Evolutionary conservation across 352 stramenopile species (phyloP), one percentile per base, ranked within the genome.

Genomic region (Globisporangium cederbergense): DNA sequence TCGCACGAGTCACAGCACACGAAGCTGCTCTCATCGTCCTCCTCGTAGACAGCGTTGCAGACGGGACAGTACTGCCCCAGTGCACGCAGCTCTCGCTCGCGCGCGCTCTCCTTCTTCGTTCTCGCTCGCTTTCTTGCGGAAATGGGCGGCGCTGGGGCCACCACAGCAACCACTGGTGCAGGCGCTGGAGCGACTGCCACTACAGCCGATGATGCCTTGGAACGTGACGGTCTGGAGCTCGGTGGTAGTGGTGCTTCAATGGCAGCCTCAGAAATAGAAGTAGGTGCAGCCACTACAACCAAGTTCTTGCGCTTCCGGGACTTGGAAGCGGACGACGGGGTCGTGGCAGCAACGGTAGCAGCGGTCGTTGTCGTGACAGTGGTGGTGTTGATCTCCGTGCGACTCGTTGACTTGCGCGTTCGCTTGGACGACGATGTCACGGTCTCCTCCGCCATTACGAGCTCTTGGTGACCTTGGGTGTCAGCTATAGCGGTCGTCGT

Each of bases 1-100:
- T 96, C 87, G 56, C 87, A 96, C 54, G 85, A 90, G 66, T 96
- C 87, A 71, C 87, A 96, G 77, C 87, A 96, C 25, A 96, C 83
- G 64, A 96, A 96, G 40, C 77, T 88, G 64, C 76, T 91, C 53
- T 78, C 76, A 64, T 96, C 87, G 71, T 96, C 85, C 46, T 94
- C 85, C 65, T 96, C 87, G 71, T 96, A 96, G 13, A 79, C 76
- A 56, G 80, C 74, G 67, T 89, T 94, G 78, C 87, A 96, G 60
- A 96, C 85, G 1, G 87, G 87, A 58, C 87, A 96, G 72, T 96
- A 96, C 62, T 96, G 87, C 0, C 87, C 87, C 22, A 88, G 67
- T 28, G 81, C 82, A 49, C 87, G 87, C 47, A 96, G 61, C 58
- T 96, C 87, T 0, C 79, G 78, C 50, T 96, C 87, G 14, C 83